phyloP scores from a whole-genome alignment of 2,329 filamentous ascomycete species.

The Pleomassaria siparia region DNA sequence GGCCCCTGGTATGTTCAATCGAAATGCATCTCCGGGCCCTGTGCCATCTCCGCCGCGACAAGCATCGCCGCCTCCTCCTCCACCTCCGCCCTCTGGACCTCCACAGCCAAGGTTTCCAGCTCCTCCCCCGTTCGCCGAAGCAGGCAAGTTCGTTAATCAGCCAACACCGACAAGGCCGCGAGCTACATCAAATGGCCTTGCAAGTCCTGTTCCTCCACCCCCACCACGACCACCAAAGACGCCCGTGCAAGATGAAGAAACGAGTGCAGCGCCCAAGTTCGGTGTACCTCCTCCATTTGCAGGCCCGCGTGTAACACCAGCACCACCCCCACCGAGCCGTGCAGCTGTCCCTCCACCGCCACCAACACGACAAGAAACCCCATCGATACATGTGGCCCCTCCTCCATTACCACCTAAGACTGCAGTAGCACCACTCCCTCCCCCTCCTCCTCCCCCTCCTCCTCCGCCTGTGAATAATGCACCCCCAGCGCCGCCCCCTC shows the following conservation, averaged over 20 bases:
- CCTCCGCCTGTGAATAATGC: slow-evolving; percentile 44
- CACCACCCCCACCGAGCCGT: slow-evolving; percentile 74
- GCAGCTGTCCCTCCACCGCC: slow-evolving; percentile 64
- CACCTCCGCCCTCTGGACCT: slow-evolving; percentile 57
- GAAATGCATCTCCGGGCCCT: slow-evolving; percentile 56
- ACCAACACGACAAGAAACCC: slow-evolving; percentile 43
- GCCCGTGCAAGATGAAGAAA: slow-evolving; percentile 62
- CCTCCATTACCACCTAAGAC: slow-evolving; percentile 41
- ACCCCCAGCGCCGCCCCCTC: slow-evolving; percentile 32
- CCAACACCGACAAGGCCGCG: slow-evolving; percentile 52
- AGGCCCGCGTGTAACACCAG: slow-evolving; percentile 60
- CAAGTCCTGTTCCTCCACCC: slow-evolving; percentile 64
- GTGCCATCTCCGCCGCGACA: slow-evolving; percentile 65
- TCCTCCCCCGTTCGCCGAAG: slow-evolving; percentile 85
- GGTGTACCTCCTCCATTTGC: slow-evolving; percentile 79
- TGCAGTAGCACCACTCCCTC: slow-evolving; percentile 56
- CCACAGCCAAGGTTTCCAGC: slow-evolving; percentile 74
- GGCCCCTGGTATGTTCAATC: slow-evolving; percentile 38
- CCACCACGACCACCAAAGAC: slow-evolving; percentile 59
- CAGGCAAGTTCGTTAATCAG: slow-evolving; percentile 74
- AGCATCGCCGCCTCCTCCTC: slow-evolving; percentile 60
- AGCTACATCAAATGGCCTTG: slow-evolving; percentile 52
- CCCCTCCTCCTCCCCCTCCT: slow-evolving; percentile 61
- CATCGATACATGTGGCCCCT: slow-evolving; percentile 35
- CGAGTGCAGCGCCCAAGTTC: slow-evolving; percentile 61